A percentile compares a stretch with the other conserved stretches of the same genome.
phyloP scores from a whole-genome alignment of 257 asterid species.

The Solanum neorickii region DNA sequence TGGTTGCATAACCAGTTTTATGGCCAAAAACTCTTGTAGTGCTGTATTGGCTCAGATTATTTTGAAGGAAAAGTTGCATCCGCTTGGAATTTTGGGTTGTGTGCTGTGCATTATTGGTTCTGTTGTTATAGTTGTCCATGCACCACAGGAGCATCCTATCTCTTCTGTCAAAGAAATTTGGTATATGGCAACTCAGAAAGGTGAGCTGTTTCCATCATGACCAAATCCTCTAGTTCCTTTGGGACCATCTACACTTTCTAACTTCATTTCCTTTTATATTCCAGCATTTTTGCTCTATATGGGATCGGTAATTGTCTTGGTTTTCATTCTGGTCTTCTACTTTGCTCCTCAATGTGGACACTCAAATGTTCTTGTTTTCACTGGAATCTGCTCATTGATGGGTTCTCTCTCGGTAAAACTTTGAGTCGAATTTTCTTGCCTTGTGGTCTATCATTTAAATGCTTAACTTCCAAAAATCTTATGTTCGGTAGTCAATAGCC shows the following conservation, averaged over 20 bases:
- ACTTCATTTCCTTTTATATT: constrained; percentile 16
- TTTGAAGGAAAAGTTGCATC: constrained; percentile 66
- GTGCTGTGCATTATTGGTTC: constrained; percentile 79
- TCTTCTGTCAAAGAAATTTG: constrained; percentile 73
- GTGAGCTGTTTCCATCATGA: constrained; percentile 15
- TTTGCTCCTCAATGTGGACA: constrained; percentile 76
- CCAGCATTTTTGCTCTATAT: constrained; percentile 70
- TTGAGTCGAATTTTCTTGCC: neutral
- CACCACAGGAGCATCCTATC: constrained; percentile 65
- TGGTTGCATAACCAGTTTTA: neutral
- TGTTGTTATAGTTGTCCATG: constrained; percentile 61
- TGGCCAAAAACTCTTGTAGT: constrained; percentile 18
- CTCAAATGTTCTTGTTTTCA: constrained; percentile 59
- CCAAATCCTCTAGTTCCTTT: neutral
- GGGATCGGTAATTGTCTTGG: constrained; percentile 72
- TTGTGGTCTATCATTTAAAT: neutral
- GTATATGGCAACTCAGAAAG: constrained; percentile 71
- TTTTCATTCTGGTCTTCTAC: constrained; percentile 64
- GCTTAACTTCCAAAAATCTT: neutral
- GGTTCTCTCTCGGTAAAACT: constrained; percentile 83
- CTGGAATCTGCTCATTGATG: constrained; percentile 80
- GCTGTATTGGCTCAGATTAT: constrained; percentile 72
- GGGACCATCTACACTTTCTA: neutral
- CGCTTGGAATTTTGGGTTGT: constrained; percentile 68
- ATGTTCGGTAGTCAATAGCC: neutral